A percentile compares a stretch with the other conserved stretches of the same genome.
These are phyloP conservation scores for Vararia minispora DNA, from an alignment of 768 basidiomycete species.

Conservation along the genomic window DNA sequence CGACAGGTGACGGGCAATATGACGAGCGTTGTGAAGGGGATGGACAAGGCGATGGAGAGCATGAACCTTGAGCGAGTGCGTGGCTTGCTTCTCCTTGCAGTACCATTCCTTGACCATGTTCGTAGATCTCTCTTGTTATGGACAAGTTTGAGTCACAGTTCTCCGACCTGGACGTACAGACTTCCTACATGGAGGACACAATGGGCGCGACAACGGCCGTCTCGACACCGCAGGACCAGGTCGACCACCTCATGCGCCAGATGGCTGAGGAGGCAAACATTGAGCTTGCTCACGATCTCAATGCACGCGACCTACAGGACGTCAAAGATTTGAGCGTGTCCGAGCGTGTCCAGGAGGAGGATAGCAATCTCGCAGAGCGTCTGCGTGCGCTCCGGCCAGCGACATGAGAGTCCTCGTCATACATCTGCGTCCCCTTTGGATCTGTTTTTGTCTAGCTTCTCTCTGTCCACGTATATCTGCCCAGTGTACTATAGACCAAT, in stretches of 20 bases:
- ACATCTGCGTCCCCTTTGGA: too few species aligned
- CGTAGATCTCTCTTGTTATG: conserved; percentile 93
- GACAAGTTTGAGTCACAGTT: conserved; percentile 98
- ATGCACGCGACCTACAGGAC: conserved; percentile 44
- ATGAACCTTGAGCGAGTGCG: conserved; percentile 96
- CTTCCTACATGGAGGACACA: conserved; percentile 95
- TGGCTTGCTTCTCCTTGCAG: conserved; percentile 5
- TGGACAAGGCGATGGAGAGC: conserved; percentile 98
- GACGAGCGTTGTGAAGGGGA: conserved; percentile 91
- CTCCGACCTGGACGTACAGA: conserved; percentile 94
- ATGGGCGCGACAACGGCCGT: conserved; percentile 90
- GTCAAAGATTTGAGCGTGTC: conserved; percentile 46
- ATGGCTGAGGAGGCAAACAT: conserved; percentile 97
- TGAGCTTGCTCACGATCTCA: conserved; percentile 86
- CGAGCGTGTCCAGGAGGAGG: conserved; percentile 61
- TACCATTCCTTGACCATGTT: background rate
- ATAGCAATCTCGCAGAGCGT: conserved; percentile 72
- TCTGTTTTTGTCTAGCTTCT: background rate
- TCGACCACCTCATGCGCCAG: conserved; percentile 84
- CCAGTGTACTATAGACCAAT: background rate
- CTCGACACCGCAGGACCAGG: conserved; percentile 93
- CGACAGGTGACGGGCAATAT: conserved; percentile 92
- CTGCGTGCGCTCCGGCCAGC: conserved; percentile 81
- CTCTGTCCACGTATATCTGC: background rate
- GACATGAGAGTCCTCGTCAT: too few species aligned